Percentiles rank a stretch among this genome's conserved stretches.
Evolutionary conservation across 2,329 filamentous ascomycete genomes (phyloP).

Genomic region (Pseudocercospora eumusae): DNA sequence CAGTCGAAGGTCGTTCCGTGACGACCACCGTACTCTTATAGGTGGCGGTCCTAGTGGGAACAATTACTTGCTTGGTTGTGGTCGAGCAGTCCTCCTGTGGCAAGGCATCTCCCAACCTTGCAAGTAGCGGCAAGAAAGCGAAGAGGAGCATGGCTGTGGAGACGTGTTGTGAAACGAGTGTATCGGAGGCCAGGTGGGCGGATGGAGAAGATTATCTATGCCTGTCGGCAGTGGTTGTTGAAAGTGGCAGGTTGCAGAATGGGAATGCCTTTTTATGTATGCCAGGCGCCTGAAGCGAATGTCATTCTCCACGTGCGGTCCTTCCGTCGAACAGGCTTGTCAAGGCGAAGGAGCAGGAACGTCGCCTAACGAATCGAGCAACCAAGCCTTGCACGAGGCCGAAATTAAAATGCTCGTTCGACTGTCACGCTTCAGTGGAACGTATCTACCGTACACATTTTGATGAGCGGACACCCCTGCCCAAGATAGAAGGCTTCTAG

Average conservation of each 20-base stretch:
- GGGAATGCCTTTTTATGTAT: slow-evolving; percentile 18
- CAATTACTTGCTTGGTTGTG: slow-evolving; percentile 32
- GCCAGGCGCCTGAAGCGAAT: slow-evolving; percentile 18
- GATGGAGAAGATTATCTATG: slow-evolving; percentile 8
- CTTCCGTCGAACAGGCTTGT: slow-evolving; percentile 1
- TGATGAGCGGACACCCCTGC: slow-evolving; percentile 8
- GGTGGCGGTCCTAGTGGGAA: slow-evolving; percentile 37
- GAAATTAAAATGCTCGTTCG: neutral
- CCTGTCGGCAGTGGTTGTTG: neutral
- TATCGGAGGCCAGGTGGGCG: slow-evolving; percentile 4
- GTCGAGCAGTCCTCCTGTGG: slow-evolving; percentile 36
- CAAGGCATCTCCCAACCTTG: slow-evolving; percentile 30
- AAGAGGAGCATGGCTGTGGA: slow-evolving; percentile 30
- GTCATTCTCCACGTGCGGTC: slow-evolving; percentile 14
- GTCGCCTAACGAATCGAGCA: neutral
- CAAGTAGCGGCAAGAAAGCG: slow-evolving; percentile 28
- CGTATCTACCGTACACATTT: neutral
- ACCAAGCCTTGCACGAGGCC: slow-evolving; percentile 1
- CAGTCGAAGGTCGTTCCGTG: slow-evolving; percentile 30
- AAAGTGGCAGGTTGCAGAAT: slow-evolving; percentile 15
- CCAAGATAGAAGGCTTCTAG: neutral
- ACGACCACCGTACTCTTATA: slow-evolving; percentile 33
- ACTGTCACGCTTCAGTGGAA: slow-evolving; percentile 6
- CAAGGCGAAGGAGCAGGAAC: slow-evolving; percentile 2
- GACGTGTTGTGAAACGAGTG: slow-evolving; percentile 21